Evolutionary conservation across 2,329 filamentous ascomycete genomes (phyloP).

Genomic region (Epichloe gansuensis): DNA sequence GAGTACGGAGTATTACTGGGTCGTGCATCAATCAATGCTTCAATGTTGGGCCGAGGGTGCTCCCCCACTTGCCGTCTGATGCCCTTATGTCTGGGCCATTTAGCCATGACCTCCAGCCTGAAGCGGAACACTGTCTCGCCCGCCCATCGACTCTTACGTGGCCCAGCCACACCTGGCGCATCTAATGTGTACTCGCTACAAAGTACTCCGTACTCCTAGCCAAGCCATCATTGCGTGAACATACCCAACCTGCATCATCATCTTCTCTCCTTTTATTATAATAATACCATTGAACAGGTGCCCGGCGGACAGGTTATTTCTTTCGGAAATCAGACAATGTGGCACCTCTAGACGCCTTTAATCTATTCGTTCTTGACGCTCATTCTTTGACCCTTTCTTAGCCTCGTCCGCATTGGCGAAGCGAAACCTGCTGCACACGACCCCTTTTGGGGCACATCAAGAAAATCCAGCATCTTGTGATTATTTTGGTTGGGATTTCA

Average conservation of each 20-base stretch:
- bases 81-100: too few relatives aligned
- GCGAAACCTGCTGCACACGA: background rate
- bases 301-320: background rate
- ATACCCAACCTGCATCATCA: background rate
- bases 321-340: background rate
- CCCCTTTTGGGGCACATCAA: background rate
- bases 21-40: too few relatives aligned
- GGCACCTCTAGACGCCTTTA: background rate
- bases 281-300: background rate
- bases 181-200: background rate
- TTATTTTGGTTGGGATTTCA: background rate
- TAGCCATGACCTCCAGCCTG: too few relatives aligned
- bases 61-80: too few relatives aligned
- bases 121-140: background rate
- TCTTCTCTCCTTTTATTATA: background rate
- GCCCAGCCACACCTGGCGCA: background rate
- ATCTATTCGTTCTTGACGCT: background rate
- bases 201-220: background rate
- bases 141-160: background rate
- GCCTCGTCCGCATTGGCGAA: background rate
- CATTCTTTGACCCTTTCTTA: background rate
- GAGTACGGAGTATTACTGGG: too few relatives aligned
- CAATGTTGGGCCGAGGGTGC: too few relatives aligned
- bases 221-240: background rate
- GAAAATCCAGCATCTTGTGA: background rate